phyloP scores from a whole-genome alignment of 176 grass and related monocot species.

The Rhipidocladum racemiflorum region DNA sequence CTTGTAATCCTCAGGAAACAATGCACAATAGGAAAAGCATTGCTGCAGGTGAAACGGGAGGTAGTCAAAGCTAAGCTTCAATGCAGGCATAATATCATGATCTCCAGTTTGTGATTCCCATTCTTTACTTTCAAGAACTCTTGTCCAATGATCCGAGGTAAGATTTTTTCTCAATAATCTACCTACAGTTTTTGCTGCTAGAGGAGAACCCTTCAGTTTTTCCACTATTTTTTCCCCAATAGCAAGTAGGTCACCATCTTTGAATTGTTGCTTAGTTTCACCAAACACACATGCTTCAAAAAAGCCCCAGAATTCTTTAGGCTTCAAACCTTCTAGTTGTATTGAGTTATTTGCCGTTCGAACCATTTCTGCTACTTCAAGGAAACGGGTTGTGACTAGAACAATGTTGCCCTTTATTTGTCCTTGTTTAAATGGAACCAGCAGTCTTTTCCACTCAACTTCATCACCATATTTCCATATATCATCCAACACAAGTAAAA shows the following conservation, averaged over 20 bases:
- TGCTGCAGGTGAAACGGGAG: conserved; percentile 20
- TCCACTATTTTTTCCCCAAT: background rate
- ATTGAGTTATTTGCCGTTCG: background rate
- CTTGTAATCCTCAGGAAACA: conserved; percentile 24
- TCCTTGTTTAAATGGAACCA: background rate
- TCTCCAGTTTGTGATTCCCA: background rate
- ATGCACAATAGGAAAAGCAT: conserved; percentile 18
- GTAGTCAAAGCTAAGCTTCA: conserved; percentile 38
- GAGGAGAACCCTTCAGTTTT: background rate
- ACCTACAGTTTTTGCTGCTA: conserved; percentile 28
- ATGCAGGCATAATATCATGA: conserved; percentile 35
- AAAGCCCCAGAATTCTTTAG: background rate
- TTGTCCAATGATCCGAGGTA: background rate
- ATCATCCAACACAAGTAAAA: conserved; percentile 42
- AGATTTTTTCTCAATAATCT: conserved; percentile 6
- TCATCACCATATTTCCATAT: background rate
- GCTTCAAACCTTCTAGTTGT: background rate
- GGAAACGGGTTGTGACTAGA: conserved; percentile 21
- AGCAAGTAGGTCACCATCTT: background rate
- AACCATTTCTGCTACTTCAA: background rate
- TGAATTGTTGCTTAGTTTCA: rapidly evolving
- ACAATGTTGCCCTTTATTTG: conserved; percentile 1
- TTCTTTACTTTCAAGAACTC: conserved; percentile 10
- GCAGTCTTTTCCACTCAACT: conserved; percentile 2
- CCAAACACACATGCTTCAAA: background rate